Conservation (phyloP, 371 early-diverging fungal genomes). For the Choanephora cucurbitarum region DNA sequence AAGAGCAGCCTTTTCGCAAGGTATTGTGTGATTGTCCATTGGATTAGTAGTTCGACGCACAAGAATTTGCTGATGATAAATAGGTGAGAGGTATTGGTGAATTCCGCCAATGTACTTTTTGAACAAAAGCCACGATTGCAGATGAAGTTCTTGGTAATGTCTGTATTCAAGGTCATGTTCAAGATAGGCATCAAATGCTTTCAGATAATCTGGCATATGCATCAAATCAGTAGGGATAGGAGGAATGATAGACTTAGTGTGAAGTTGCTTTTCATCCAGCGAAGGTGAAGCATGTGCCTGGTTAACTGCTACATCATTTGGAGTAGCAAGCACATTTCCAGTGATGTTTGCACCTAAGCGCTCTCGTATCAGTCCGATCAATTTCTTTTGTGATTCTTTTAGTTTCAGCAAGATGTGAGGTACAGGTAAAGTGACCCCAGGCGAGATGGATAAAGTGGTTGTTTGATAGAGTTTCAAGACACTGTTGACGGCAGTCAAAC, state of each 20-base stretch:
- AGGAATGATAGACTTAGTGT: conserved; percentile 10
- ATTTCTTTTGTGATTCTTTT: conserved; percentile 44
- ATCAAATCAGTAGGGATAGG: conserved; percentile 25
- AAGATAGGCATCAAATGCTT: conserved; percentile 31
- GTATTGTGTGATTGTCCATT: conserved; percentile 44
- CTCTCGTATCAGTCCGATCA: conserved; percentile 29
- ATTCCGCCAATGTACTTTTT: conserved; percentile 55
- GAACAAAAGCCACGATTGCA: conserved; percentile 52
- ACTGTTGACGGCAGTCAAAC: conserved; percentile 32
- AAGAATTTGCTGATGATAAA: conserved; percentile 67
- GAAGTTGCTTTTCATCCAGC: conserved; percentile 2
- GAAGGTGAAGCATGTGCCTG: neutral
- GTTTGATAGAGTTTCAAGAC: conserved; percentile 56
- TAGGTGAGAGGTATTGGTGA: conserved; percentile 61
- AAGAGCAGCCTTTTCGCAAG: conserved; percentile 75
- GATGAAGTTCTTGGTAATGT: conserved; percentile 55
- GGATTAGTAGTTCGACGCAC: conserved; percentile 43
- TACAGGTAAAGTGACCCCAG: conserved; percentile 76
- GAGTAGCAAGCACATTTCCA: conserved; percentile 6
- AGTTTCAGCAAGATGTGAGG: conserved; percentile 79
- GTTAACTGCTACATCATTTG: neutral
- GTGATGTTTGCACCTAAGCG: conserved; percentile 16
- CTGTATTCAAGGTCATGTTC: conserved; percentile 49
- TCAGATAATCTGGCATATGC: conserved; percentile 29
- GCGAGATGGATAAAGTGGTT: conserved; percentile 80